Evolutionary conservation across 495 filamentous ascomycete species (phyloP).

Genomic region (Xylaria acuta): DNA sequence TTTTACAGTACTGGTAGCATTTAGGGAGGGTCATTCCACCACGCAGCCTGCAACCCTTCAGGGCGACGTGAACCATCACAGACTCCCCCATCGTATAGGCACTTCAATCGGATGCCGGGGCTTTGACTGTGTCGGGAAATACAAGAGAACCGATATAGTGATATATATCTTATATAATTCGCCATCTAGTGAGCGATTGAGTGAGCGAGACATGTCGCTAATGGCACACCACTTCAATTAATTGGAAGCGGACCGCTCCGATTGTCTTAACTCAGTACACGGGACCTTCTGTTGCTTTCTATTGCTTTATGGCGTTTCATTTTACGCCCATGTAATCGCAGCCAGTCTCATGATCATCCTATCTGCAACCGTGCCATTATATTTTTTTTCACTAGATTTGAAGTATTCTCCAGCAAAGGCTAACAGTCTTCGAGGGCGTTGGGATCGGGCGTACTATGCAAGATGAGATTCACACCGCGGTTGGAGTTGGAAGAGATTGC

Average conservation of each 20-base stretch:
- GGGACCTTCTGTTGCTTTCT: constrained; percentile 14
- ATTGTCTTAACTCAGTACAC: neutral
- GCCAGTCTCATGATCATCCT: neutral
- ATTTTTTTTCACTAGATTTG: neutral
- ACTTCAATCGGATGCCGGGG: constrained; percentile 12
- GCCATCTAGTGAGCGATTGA: neutral
- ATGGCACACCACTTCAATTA: neutral
- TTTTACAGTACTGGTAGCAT: neutral
- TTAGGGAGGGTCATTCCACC: neutral
- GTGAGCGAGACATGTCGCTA: constrained; percentile 11
- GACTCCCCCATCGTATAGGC: neutral
- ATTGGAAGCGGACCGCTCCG: neutral
- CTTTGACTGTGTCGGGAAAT: constrained; percentile 11
- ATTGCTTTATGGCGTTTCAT: constrained; percentile 4
- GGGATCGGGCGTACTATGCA: neutral
- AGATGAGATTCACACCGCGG: neutral
- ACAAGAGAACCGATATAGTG: neutral
- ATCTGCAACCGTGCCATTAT: neutral
- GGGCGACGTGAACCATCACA: neutral
- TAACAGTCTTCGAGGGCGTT: neutral
- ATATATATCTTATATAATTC: neutral
- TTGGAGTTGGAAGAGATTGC: neutral
- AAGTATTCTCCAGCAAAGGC: neutral
- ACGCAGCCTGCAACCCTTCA: constrained; percentile 9
- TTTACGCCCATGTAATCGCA: neutral